Conservation (phyloP, 2,329 filamentous ascomycete genomes). For the Pestalotiopsis sp. region DNA sequence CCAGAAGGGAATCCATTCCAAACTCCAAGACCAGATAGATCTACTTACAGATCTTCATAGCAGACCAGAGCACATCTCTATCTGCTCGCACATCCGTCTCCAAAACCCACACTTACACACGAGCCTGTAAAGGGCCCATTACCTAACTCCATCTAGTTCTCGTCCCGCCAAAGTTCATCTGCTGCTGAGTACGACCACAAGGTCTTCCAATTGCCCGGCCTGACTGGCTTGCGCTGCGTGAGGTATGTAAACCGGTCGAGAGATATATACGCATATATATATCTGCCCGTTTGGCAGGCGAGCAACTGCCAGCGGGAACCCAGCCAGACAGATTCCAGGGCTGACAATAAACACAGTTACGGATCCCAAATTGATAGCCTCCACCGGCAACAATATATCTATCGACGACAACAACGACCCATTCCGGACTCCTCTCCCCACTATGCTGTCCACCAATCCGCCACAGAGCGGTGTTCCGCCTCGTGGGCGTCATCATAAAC, state of each 20-base stretch:
- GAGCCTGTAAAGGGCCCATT: slow-evolving; percentile 16
- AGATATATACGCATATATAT: too few species aligned
- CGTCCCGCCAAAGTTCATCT: slow-evolving; percentile 33
- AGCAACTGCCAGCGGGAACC: not conserved
- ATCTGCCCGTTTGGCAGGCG: not conserved
- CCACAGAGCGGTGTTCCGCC: slow-evolving; percentile 69
- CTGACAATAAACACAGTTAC: slow-evolving; percentile 42
- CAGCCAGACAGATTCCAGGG: slow-evolving; percentile 14
- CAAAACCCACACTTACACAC: slow-evolving; percentile 9
- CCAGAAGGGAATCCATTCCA: not conserved
- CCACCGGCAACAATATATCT: slow-evolving; percentile 36
- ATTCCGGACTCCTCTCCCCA: slow-evolving; percentile 72
- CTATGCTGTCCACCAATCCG: slow-evolving; percentile 76
- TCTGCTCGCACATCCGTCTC: not conserved
- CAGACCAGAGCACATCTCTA: not conserved
- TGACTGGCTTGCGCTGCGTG: slow-evolving; percentile 41
- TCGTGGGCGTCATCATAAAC: slow-evolving; percentile 77
- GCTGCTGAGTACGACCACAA: slow-evolving; percentile 34
- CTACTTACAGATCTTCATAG: not conserved
- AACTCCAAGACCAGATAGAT: not conserved
- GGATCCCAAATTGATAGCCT: slow-evolving; percentile 42
- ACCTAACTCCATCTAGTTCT: slow-evolving; percentile 29
- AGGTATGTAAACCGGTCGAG: slow-evolving; percentile 26
- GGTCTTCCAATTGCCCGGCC: slow-evolving; percentile 33
- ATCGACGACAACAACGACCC: slow-evolving; percentile 50